Evolutionary conservation across 2,329 filamentous ascomycete genomes (phyloP).

Genomic region (Penicillium sp.): DNA sequence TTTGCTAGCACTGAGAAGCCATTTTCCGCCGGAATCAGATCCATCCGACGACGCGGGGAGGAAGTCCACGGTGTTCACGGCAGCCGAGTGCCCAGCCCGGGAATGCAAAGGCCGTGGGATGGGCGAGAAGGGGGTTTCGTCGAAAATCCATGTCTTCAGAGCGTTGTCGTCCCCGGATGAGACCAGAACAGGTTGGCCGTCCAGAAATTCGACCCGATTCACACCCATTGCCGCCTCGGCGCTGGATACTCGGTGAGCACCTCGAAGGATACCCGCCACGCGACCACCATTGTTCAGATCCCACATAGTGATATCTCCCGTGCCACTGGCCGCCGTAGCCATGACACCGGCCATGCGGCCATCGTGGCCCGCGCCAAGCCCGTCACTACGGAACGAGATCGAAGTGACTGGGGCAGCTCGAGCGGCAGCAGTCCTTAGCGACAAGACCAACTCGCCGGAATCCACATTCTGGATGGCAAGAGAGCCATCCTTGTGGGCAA

Average conservation of each 20-base stretch:
- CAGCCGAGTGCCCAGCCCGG: conserved; percentile 84
- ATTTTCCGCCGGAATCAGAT: conserved; percentile 85
- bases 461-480: conserved; percentile 81
- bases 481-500: conserved; percentile 80
- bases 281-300: conserved; percentile 88
- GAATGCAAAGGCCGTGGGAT: conserved; percentile 83
- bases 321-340: conserved; percentile 80
- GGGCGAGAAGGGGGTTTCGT: conserved; percentile 85
- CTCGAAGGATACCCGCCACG: conserved; percentile 81
- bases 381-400: conserved; percentile 89
- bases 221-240: conserved; percentile 70
- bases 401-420: conserved; percentile 69
- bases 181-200: conserved; percentile 85
- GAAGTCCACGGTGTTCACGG: conserved; percentile 81
- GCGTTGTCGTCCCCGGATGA: conserved; percentile 93
- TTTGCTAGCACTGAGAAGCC: conserved; percentile 85
- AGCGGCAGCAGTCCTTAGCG: conserved; percentile 67
- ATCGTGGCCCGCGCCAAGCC: conserved; percentile 83
- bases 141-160: conserved; percentile 94
- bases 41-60: conserved; percentile 87
- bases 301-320: conserved; percentile 93
- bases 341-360: conserved; percentile 86
- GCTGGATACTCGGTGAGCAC: conserved; percentile 72
- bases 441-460: conserved; percentile 72
- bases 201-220: conserved; percentile 84